Base-by-base conservation (phyloP, 1,139 yeast genomes). In the Waltiozyma sp. region DNA sequence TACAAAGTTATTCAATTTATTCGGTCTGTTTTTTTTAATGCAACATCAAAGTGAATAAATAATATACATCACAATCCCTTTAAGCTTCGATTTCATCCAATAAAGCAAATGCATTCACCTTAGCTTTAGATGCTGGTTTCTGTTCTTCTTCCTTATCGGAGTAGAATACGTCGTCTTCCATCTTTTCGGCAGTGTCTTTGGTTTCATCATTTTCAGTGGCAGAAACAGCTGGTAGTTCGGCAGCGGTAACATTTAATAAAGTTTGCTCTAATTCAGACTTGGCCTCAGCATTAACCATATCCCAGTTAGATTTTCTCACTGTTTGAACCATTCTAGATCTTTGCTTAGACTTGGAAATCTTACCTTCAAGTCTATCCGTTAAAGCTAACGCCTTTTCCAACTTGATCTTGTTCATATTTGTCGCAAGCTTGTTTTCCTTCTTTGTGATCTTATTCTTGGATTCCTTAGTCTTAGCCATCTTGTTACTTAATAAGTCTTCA, bases 221-320 rank as follows among this genome's bases (percentile, higher is more conserved):
- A n/a, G 19, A 6, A n/a, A 4, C n/a, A 6, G 39, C n/a, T 18
- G 39, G 38, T 19, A n/a, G 28, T 18, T 44, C 51, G 21, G 37
- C 28, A 33, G 41, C 38, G 8, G 36, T 37, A 18, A n/a, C 44
- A 10, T 34, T 37, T 24, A 45, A 41, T 15, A 45, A 39, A 14
- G 28, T 11, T 10, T 28, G 26, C 3, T 19, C 40, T 21, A 38
- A 18, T 7, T 40, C 42, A 42, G 40, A 41, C 49, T 42, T 43
- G 23, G 74, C 72, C 37, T 61, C 59, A 45, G 69, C 68, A 57
- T 82, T 82, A 44, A 80, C 79, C 43, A 70, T 67, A 41, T 80
- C 88, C 91, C 91, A 82, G 15, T 79, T 82, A 1, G 84, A 65
- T 58, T 80, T 81, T 60, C 91, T 70, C 4, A 81, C 69, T 26